Conservation (phyloP, 768 basidiomycete species). For the Trametes coccinea region DNA sequence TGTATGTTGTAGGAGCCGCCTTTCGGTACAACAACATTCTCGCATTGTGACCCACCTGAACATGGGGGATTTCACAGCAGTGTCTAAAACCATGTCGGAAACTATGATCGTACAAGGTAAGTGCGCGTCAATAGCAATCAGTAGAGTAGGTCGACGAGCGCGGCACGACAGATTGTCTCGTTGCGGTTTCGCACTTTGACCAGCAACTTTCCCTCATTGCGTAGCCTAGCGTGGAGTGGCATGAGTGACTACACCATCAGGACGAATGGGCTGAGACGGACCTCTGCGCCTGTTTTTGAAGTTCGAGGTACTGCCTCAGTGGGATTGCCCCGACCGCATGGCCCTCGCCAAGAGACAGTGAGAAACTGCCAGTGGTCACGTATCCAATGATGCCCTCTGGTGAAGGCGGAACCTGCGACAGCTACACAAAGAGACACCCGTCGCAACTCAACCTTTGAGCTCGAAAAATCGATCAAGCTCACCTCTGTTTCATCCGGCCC, state of each 20-base stretch:
- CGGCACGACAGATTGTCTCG: slow-evolving; percentile 54
- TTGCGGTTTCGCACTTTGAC: slow-evolving; percentile 69
- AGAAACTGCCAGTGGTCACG: slow-evolving; percentile 81
- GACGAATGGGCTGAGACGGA: slow-evolving; percentile 17
- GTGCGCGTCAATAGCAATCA: no score
- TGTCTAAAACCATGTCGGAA: no score
- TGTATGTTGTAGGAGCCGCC: no score
- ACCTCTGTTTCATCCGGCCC: slow-evolving; percentile 35
- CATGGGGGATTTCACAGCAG: no score
- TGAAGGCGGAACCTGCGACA: slow-evolving; percentile 45
- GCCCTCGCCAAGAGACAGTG: slow-evolving; percentile 75
- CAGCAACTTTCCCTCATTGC: slow-evolving; percentile 34
- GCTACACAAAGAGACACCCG: slow-evolving; percentile 31
- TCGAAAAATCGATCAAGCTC: background rate
- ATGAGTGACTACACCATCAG: background rate
- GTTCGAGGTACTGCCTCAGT: slow-evolving; percentile 49
- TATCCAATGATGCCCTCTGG: slow-evolving; percentile 68
- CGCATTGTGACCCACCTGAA: no score
- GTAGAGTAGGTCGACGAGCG: slow-evolving; percentile 43
- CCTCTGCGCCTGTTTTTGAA: slow-evolving; percentile 52
- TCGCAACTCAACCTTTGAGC: background rate
- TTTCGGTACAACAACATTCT: no score
- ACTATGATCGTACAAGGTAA: no score
- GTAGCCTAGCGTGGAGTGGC: slow-evolving; percentile 8
- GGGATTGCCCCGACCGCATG: slow-evolving; percentile 77